phyloP scores from a whole-genome alignment of 2,329 filamentous ascomycete species.

The Diaporthe sp. region DNA sequence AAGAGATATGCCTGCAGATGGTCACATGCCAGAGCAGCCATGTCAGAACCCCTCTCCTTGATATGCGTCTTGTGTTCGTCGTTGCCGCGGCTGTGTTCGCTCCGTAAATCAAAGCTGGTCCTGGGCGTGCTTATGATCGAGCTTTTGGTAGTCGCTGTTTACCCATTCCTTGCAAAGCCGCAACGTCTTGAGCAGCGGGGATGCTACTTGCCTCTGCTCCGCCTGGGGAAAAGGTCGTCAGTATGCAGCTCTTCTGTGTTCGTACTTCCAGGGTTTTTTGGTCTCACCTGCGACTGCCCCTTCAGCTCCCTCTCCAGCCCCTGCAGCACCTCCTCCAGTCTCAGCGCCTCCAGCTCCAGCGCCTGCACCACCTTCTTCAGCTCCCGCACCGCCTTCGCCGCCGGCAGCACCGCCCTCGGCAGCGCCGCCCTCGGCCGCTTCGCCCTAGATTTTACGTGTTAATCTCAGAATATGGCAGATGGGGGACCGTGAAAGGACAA shows the following conservation, averaged over 20 bases:
- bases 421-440: too few relatives aligned
- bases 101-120: background rate
- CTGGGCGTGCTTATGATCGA: constrained; percentile 7
- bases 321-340: constrained; percentile 2
- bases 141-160: constrained; percentile 23
- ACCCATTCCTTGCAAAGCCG: constrained; percentile 31
- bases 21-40: constrained; percentile 2
- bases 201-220: too few relatives aligned
- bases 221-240: background rate
- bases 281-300: background rate
- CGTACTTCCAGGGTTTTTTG: background rate
- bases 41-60: background rate
- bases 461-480: too few relatives aligned
- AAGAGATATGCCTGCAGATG: background rate
- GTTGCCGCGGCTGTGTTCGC: background rate
- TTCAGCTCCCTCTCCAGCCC: background rate
- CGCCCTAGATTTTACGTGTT: too few relatives aligned
- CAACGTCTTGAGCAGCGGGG: background rate
- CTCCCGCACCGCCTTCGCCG: background rate
- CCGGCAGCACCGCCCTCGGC: too few relatives aligned
- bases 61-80: background rate
- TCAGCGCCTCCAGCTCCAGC: background rate
- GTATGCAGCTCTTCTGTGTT: background rate
- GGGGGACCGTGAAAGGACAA: too few relatives aligned
- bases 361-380: background rate